Percentiles rank a stretch among this genome's conserved stretches.
phyloP scores from a whole-genome alignment of 1,284 basidiomycete genomes.

The Microbotryum silenes-acaulis region DNA sequence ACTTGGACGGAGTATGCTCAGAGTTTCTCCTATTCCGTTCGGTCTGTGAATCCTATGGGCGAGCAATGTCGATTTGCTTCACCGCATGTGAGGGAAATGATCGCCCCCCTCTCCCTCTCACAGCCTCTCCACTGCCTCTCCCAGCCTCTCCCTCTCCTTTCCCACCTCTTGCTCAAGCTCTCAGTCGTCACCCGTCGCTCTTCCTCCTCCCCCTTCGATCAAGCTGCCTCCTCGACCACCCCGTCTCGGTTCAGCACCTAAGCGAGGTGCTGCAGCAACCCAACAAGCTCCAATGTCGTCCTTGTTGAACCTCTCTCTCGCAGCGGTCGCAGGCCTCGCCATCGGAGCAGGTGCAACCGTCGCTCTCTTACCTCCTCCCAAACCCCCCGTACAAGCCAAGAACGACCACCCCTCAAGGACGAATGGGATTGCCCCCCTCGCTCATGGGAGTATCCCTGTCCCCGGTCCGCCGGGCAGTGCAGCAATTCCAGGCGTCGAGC shows the following conservation, averaged over 20 bases:
- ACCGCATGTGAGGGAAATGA: no score
- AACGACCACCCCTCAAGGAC: background rate
- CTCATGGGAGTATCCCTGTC: no score
- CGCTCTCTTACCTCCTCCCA: constrained; percentile 5
- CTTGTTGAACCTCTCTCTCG: constrained; percentile 18
- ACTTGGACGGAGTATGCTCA: no score
- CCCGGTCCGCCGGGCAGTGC: background rate
- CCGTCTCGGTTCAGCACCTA: background rate
- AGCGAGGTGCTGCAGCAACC: background rate
- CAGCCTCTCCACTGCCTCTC: no score
- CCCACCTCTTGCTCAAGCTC: background rate
- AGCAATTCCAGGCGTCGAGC: constrained; percentile 4
- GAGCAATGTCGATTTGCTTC: no score
- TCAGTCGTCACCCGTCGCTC: background rate
- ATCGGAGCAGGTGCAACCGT: constrained; percentile 23
- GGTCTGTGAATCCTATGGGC: no score
- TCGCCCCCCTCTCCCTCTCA: no score
- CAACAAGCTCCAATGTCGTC: constrained; percentile 8
- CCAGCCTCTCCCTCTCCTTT: background rate
- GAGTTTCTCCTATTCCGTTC: no score
- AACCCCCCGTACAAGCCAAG: background rate
- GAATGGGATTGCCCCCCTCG: background rate
- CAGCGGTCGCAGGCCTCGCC: constrained; percentile 19
- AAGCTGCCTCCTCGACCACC: background rate
- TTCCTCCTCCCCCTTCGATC: constrained; percentile 3